phyloP scores from a whole-genome alignment of 2,329 filamentous ascomycete genomes.

The Pseudocercospora ulei region DNA sequence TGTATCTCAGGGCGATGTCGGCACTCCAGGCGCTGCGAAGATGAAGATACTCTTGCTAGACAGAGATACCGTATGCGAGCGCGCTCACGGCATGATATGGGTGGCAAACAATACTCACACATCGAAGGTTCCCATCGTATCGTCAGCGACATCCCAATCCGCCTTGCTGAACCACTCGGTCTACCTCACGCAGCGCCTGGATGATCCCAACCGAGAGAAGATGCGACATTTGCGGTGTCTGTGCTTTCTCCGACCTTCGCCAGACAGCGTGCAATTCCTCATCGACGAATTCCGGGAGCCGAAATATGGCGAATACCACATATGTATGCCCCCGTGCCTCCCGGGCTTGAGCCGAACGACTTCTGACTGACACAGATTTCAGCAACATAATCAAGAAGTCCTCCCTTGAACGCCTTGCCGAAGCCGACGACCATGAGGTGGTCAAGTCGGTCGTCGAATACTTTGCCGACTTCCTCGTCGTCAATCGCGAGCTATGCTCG shows the following conservation, averaged over 20 bases:
- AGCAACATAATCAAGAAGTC: constrained; percentile 98
- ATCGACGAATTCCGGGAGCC: constrained; percentile 94
- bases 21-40: constrained; percentile 58
- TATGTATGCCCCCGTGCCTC: constrained; percentile 46
- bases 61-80: constrained; percentile 63
- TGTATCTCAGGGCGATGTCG: constrained; percentile 68
- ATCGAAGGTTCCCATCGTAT: constrained; percentile 69
- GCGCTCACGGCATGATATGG: neutral
- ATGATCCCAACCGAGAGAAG: constrained; percentile 83
- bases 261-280: constrained; percentile 83
- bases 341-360: constrained; percentile 19
- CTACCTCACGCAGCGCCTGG: constrained; percentile 91
- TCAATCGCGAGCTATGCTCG: constrained; percentile 71
- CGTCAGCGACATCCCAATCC: constrained; percentile 91
- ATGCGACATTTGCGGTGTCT: constrained; percentile 94
- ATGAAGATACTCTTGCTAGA: constrained; percentile 98
- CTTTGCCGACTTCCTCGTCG: constrained; percentile 89
- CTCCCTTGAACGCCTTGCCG: constrained; percentile 80
- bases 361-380: constrained; percentile 53
- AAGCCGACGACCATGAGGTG: constrained; percentile 95
- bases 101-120: constrained; percentile 14
- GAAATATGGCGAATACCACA: constrained; percentile 92
- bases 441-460: constrained; percentile 90
- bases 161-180: constrained; percentile 91
- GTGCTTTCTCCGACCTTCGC: constrained; percentile 83